These are phyloP conservation scores for Pythium sp. DNA, from an alignment of 352 stramenopile species.

Conservation along the genomic window DNA sequence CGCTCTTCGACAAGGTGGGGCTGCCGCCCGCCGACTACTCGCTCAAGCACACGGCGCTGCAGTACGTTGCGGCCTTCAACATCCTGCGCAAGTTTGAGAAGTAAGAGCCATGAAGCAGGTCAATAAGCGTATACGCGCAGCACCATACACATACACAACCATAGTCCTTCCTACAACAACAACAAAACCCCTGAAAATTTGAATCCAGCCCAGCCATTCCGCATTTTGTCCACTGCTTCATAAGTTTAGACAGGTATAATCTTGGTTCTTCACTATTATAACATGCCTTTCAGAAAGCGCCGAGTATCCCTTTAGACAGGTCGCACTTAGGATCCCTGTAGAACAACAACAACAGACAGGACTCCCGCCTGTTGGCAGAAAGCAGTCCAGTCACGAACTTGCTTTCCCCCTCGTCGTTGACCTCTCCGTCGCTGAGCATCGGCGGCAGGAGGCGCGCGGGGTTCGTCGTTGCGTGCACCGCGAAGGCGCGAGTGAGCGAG, in stretches of 20 bases:
- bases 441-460: constrained; percentile 10
- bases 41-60: constrained; percentile 85
- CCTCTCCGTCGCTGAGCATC: constrained; percentile 3
- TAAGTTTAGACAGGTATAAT: background rate
- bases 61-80: constrained; percentile 87
- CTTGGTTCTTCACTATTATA: background rate
- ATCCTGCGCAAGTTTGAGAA: constrained; percentile 83
- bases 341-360: too few species aligned
- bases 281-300: background rate
- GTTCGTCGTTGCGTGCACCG: constrained; percentile 9
- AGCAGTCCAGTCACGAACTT: constrained; percentile 15
- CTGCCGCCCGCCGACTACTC: constrained; percentile 70
- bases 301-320: background rate
- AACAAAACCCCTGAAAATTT: background rate
- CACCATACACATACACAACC: background rate
- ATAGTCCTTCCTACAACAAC: background rate
- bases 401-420: constrained; percentile 9
- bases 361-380: too few species aligned
- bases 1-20: constrained; percentile 76
- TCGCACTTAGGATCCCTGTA: too few species aligned
- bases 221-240: background rate
- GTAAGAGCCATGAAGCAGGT: constrained; percentile 17
- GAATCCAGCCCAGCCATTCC: background rate
- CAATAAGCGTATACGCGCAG: background rate
- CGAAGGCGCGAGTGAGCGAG: constrained; percentile 14